Evolutionary conservation across 345 rosid genomes (phyloP).

Genomic region (Citrus glauca): DNA sequence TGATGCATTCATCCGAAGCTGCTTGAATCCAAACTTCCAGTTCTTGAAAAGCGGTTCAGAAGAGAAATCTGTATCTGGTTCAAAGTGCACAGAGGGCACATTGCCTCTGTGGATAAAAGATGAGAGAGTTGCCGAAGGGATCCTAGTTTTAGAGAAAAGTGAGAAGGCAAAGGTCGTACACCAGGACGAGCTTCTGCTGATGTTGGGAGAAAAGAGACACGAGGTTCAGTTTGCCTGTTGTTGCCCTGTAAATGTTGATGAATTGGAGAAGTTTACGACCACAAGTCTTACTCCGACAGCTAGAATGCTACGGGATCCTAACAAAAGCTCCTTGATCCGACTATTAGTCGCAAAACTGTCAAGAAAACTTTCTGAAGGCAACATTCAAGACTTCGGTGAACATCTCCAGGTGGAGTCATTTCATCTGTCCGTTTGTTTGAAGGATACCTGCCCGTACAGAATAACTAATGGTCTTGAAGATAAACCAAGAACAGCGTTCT

Average conservation of each 20-base stretch:
- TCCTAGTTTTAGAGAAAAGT: slow-evolving; percentile 48
- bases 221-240: slow-evolving; percentile 54
- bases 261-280: slow-evolving; percentile 7
- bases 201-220: slow-evolving; percentile 46
- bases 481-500: slow-evolving; percentile 26
- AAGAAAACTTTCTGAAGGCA: slow-evolving; percentile 24
- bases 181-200: slow-evolving; percentile 60
- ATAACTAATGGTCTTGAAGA: slow-evolving; percentile 7
- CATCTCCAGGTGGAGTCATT: slow-evolving; percentile 59
- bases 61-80: slow-evolving; percentile 24
- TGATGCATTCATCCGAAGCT: slow-evolving; percentile 54
- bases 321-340: slow-evolving; percentile 29
- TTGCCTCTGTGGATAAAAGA: slow-evolving; percentile 47
- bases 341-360: slow-evolving; percentile 35
- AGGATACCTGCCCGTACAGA: slow-evolving; percentile 57
- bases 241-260: slow-evolving; percentile 37
- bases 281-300: slow-evolving; percentile 8
- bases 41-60: slow-evolving; percentile 31
- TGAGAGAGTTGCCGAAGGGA: slow-evolving; percentile 58
- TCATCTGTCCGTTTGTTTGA: slow-evolving; percentile 37
- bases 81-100: neutral
- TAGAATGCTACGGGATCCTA: neutral
- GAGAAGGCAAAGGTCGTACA: slow-evolving; percentile 62
- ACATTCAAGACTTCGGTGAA: slow-evolving; percentile 42
- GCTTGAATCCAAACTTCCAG: slow-evolving; percentile 61